These are phyloP conservation scores for Panicum virgatum DNA, from an alignment of 202 grass and related monocot genomes.

Conservation along the genomic window DNA sequence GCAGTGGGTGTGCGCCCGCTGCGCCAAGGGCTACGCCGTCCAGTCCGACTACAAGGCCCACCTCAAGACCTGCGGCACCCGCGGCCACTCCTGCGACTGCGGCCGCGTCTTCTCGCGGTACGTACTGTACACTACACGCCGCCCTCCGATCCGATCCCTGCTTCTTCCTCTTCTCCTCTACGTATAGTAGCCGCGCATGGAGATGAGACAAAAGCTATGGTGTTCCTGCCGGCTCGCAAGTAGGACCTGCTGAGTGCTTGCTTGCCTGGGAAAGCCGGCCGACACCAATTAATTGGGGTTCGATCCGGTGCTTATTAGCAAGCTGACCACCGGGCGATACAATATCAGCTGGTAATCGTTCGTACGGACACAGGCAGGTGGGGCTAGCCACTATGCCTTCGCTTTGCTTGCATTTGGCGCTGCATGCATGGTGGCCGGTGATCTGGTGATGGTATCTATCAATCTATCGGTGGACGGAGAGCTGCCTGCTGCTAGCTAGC, in stretches of 20 bases:
- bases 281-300: conserved; percentile 45
- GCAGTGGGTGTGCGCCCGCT: conserved; percentile 86
- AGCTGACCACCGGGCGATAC: not conserved
- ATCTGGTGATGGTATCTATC: conserved; percentile 19
- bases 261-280: not conserved
- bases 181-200: too few relatives aligned
- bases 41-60: conserved; percentile 99
- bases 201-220: conserved; percentile 51
- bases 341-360: not conserved
- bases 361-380: conserved; percentile 23
- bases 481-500: not conserved
- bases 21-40: conserved; percentile 93
- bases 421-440: not conserved
- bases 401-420: not conserved
- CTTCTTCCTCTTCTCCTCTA: not conserved
- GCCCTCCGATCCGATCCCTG: not conserved
- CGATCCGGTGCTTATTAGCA: conserved; percentile 11
- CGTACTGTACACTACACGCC: too few relatives aligned
- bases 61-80: conserved; percentile 99
- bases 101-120: conserved; percentile 99
- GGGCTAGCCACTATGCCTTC: not conserved
- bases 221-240: not conserved
- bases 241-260: not conserved
- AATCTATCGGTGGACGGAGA: too few relatives aligned
- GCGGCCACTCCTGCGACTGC: conserved; percentile 97